A percentile compares a stretch with the other conserved stretches of the same genome.
These are phyloP conservation scores for Desmodesmus armatus DNA, from an alignment of 139 green algal species.

Conservation along the genomic window DNA sequence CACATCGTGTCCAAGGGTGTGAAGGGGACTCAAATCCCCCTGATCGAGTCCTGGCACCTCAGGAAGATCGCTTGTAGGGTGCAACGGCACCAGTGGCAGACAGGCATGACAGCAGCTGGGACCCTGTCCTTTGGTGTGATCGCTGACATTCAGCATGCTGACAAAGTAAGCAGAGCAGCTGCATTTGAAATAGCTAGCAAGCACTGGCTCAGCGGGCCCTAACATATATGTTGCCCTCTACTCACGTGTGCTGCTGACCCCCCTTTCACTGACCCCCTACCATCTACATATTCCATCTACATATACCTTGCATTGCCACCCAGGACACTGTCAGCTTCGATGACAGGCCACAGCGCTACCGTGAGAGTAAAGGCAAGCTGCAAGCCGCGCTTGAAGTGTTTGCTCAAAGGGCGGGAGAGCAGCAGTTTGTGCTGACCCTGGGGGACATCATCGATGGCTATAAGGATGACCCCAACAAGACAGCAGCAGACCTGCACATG, in stretches of 20 bases:
- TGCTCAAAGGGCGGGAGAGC: conserved; percentile 3
- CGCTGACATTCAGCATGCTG: conserved; percentile 39
- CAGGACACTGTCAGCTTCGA: conserved; percentile 66
- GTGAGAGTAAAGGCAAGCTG: conserved; percentile 74
- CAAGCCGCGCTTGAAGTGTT: conserved; percentile 49
- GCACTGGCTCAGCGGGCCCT: not conserved
- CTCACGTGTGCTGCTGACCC: no score
- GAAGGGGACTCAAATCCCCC: no score
- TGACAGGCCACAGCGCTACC: conserved; percentile 66
- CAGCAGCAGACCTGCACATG: conserved; percentile 39
- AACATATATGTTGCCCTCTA: no score
- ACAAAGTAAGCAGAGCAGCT: conserved; percentile 29
- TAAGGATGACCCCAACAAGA: conserved; percentile 31
- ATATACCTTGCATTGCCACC: not conserved
- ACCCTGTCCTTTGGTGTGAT: conserved; percentile 12
- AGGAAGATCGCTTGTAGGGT: no score
- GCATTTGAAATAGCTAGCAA: not conserved
- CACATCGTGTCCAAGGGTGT: no score
- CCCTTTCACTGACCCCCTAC: no score
- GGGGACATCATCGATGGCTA: conserved; percentile 83
- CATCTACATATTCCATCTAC: not conserved
- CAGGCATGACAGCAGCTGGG: no score
- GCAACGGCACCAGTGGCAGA: no score
- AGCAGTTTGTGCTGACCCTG: conserved; percentile 61
- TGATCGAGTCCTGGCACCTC: no score